Conservation (phyloP, 1,284 basidiomycete species). For the Malassezia slooffiae region DNA sequence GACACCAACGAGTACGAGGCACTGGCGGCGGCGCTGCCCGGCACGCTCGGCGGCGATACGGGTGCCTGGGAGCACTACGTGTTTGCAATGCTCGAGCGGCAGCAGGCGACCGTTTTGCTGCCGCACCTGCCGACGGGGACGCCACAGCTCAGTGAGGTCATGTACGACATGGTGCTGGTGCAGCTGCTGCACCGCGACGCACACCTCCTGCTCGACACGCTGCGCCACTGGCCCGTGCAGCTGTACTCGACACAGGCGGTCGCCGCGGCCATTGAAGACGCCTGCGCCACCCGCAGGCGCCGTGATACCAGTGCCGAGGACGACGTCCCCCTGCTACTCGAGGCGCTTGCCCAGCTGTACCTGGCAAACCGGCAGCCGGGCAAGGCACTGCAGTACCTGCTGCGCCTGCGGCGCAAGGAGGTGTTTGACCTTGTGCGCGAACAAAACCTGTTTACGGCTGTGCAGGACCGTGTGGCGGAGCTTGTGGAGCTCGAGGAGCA, state of each 20-base stretch:
- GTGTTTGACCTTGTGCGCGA: constrained; percentile 92
- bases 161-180: constrained; percentile 90
- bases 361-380: constrained; percentile 78
- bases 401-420: constrained; percentile 70
- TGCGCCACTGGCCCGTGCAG: constrained; percentile 76
- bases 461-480: constrained; percentile 80
- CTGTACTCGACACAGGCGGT: constrained; percentile 82
- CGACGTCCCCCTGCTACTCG: constrained; percentile 63
- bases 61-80: constrained; percentile 91
- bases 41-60: constrained; percentile 68
- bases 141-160: constrained; percentile 67
- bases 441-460: constrained; percentile 84
- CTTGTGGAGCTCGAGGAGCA: constrained; percentile 92
- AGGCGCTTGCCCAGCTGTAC: constrained; percentile 84
- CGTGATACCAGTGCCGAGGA: neutral
- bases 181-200: constrained; percentile 70
- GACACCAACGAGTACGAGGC: constrained; percentile 58
- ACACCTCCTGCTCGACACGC: constrained; percentile 64
- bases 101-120: constrained; percentile 72
- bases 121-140: constrained; percentile 73
- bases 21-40: constrained; percentile 74
- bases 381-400: constrained; percentile 79
- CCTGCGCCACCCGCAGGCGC: constrained; percentile 54
- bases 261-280: constrained; percentile 72
- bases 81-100: constrained; percentile 74